Evolutionary conservation across 1,139 yeast genomes (phyloP), one percentile per base, ranked within the genome.

Genomic region (Pichia inconspicua): DNA sequence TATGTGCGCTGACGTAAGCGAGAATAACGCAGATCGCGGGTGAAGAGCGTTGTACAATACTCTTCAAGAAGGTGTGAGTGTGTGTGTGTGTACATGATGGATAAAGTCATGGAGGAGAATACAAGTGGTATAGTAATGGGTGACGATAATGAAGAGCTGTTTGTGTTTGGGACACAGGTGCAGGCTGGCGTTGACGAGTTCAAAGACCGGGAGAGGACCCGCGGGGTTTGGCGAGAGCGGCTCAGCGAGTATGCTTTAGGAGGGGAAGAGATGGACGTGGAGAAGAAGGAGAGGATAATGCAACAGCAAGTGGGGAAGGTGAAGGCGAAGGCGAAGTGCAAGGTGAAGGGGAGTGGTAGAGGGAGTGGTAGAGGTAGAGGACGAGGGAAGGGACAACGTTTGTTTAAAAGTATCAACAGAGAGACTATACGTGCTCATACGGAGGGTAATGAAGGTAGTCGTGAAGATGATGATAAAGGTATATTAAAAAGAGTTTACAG

Each of bases 131-230:
- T 30, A 30, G 34, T 30, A 14, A 30, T 30, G 37, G 22, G 3
- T 34, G 37, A 15, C 19, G 40, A 5, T 22, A 14, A 12, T 11
- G 40, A 37, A 12, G 27, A 17, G 9, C 6, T 44, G 7, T 50
- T 49, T 35, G 28, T 47, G 14, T 58, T 58, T 43, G 65, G 65
- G 7, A 60, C 65, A 1, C 65, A 61, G 45, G 64, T 58, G 2
- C 63, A 59, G 42, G 63, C 55, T 6, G 53, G 49, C 3, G 36
- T 58, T 10, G 64, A 61, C 19, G 62, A 57, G 34, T 28, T 38
- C 27, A 17, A 25, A n/a, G 25, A 39, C 11, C n/a, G 30, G 8
- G 14, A 36, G 5, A 31, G n/a, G 10, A 32, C 27, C 5, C 22
- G 30, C 8, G 28, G 41, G 22, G 25, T 43, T 53, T 63, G 64